phyloP scores from a whole-genome alignment of 1,284 basidiomycete species.

The Vanrija humicola region DNA sequence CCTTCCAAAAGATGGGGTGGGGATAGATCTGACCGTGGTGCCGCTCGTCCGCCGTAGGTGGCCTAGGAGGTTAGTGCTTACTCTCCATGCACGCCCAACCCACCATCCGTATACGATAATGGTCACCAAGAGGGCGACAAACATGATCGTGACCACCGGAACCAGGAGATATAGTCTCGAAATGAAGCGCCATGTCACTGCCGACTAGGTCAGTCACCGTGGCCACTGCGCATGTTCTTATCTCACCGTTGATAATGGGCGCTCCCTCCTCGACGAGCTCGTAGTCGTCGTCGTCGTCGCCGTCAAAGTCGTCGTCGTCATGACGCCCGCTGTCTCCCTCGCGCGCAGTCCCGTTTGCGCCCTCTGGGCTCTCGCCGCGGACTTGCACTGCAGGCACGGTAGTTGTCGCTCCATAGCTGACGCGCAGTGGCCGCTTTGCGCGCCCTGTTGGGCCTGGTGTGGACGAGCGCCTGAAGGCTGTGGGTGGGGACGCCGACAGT shows the following conservation, averaged over 20 bases:
- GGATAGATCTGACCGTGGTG: slow-evolving; percentile 43
- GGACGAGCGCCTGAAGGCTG: too few relatives aligned
- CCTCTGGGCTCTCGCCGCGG: slow-evolving; percentile 2
- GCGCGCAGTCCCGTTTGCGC: not conserved
- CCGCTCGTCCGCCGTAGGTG: slow-evolving; percentile 38
- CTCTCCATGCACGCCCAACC: slow-evolving; percentile 1
- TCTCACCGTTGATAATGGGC: too few relatives aligned
- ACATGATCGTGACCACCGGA: slow-evolving; percentile 37
- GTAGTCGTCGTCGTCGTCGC: slow-evolving; percentile 2
- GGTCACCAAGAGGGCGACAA: slow-evolving; percentile 33
- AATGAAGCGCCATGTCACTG: slow-evolving; percentile 44
- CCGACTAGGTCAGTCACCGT: not conserved
- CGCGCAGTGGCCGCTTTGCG: not conserved
- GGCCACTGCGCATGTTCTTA: too few relatives aligned
- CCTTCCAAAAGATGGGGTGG: slow-evolving; percentile 41
- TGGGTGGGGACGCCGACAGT: too few relatives aligned
- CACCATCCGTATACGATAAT: slow-evolving; percentile 46
- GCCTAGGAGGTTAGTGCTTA: slow-evolving; percentile 29
- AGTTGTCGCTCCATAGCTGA: slow-evolving; percentile 9
- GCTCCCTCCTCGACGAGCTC: not conserved
- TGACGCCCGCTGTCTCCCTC: not conserved
- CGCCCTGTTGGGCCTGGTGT: too few relatives aligned
- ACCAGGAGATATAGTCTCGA: slow-evolving; percentile 41
- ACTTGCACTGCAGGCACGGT: not conserved
- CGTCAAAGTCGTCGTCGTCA: not conserved